These are phyloP conservation scores for Tolypocladium inflatum DNA, from an alignment of 2,329 filamentous ascomycete species.

Conservation along the genomic window DNA sequence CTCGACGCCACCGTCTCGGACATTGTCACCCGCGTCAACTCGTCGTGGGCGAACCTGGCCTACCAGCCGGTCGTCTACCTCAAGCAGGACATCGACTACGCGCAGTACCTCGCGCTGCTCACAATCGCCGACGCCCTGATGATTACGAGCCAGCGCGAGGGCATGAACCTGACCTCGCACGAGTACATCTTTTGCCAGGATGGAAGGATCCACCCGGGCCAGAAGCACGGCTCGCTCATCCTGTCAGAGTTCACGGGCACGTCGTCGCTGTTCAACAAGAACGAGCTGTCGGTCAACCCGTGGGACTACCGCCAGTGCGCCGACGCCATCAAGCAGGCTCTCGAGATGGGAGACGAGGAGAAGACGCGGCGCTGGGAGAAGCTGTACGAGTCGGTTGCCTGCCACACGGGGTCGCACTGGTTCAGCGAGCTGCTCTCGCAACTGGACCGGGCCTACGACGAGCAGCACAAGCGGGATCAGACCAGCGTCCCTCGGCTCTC, in stretches of 20 bases:
- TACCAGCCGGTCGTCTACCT: conserved; percentile 91
- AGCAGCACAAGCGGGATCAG: conserved; percentile 77
- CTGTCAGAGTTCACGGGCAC: conserved; percentile 94
- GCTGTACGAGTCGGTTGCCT: conserved; percentile 63
- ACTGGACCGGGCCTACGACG: conserved; percentile 67
- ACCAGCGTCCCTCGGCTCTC: conserved; percentile 81
- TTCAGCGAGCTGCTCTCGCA: conserved; percentile 64
- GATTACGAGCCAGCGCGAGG: conserved; percentile 90
- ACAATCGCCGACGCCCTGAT: conserved; percentile 86
- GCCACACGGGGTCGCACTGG: conserved; percentile 82
- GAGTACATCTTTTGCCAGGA: conserved; percentile 93
- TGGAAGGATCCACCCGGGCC: conserved; percentile 56
- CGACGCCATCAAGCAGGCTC: conserved; percentile 71
- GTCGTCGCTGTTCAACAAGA: conserved; percentile 70
- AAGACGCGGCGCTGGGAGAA: conserved; percentile 66
- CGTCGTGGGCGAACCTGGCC: conserved; percentile 77
- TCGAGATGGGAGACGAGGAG: conserved; percentile 71
- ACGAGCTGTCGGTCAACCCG: conserved; percentile 81
- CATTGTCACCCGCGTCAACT: conserved; percentile 91
- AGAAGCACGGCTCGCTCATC: conserved; percentile 82
- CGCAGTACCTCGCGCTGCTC: conserved; percentile 85
- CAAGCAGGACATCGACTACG: conserved; percentile 87
- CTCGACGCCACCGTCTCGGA: conserved; percentile 83
- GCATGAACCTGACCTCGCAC: conserved; percentile 94
- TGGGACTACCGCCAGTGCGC: conserved; percentile 91